Conservation (phyloP, 116 monocot species). For the Trichopus zeylanicus region DNA sequence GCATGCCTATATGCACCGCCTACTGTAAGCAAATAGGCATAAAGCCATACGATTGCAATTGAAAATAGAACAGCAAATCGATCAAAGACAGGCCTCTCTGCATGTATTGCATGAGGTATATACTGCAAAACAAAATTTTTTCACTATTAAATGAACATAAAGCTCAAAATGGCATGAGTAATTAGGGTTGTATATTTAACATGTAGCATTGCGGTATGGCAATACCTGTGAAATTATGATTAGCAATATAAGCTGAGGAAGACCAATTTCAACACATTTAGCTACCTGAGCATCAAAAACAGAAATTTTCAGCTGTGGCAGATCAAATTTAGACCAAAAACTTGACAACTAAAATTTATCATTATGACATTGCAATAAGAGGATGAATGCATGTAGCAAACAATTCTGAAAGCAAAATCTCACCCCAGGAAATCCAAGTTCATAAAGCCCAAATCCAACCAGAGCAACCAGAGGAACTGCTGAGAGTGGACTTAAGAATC, state of each 20-base stretch:
- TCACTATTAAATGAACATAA: no score
- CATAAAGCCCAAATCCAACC: conserved; percentile 75
- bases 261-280: conserved; percentile 88
- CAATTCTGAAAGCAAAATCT: conserved; percentile 3
- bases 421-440: conserved; percentile 70
- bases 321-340: neutral
- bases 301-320: neutral
- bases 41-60: conserved; percentile 72
- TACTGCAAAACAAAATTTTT: no score
- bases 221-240: conserved; percentile 75
- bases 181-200: no score
- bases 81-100: conserved; percentile 44
- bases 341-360: no score
- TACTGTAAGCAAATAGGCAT: conserved; percentile 67
- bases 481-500: conserved; percentile 74
- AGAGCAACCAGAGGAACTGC: conserved; percentile 69
- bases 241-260: conserved; percentile 68
- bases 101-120: conserved; percentile 46
- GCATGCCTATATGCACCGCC: conserved; percentile 78
- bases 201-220: no score
- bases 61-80: conserved; percentile 72
- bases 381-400: no score
- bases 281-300: conserved; percentile 47
- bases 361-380: neutral
- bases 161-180: no score